Conservation (phyloP, 768 basidiomycete species). For the Coprinopsis sp. region DNA sequence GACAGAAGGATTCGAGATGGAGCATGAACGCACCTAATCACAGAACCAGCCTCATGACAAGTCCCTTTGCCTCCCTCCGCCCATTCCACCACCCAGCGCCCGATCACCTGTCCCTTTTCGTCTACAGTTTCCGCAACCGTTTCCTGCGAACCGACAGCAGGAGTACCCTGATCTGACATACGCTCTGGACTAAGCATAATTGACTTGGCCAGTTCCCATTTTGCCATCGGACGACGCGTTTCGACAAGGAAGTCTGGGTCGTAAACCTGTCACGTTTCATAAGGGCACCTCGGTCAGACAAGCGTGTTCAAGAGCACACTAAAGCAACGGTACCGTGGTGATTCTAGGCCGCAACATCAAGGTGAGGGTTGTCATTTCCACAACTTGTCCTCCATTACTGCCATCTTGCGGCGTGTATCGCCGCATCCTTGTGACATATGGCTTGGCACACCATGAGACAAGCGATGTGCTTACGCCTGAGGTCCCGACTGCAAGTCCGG, state of each 20-base stretch:
- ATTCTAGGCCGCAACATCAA: slow-evolving; percentile 53
- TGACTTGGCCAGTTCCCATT: slow-evolving; percentile 67
- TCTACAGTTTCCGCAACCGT: slow-evolving; percentile 76
- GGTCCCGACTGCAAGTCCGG: slow-evolving; percentile 64
- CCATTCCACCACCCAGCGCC: slow-evolving; percentile 80
- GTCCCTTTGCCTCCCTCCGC: slow-evolving; percentile 56
- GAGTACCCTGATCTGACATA: slow-evolving; percentile 23
- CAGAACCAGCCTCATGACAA: slow-evolving; percentile 58
- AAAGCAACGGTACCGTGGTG: slow-evolving; percentile 56
- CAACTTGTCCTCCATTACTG: slow-evolving; percentile 41
- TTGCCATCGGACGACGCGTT: slow-evolving; percentile 67
- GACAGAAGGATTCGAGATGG: neutral
- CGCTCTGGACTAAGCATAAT: slow-evolving; percentile 45
- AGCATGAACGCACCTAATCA: slow-evolving; percentile 51
- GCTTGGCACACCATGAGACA: slow-evolving; percentile 64
- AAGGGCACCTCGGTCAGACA: neutral
- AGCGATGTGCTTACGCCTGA: slow-evolving; percentile 71
- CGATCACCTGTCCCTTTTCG: slow-evolving; percentile 52
- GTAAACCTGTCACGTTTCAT: slow-evolving; percentile 60
- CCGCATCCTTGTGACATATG: slow-evolving; percentile 67
- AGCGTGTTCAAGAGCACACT: too few relatives aligned
- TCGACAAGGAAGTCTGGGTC: slow-evolving; percentile 68
- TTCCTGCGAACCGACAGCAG: slow-evolving; percentile 52
- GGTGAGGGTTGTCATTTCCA: slow-evolving; percentile 70
- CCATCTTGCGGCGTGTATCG: slow-evolving; percentile 42